Evolutionary conservation across 106 monocot genomes (phyloP), one percentile per base, ranked within the genome.

Genomic region (Platanthera zijinensis): DNA sequence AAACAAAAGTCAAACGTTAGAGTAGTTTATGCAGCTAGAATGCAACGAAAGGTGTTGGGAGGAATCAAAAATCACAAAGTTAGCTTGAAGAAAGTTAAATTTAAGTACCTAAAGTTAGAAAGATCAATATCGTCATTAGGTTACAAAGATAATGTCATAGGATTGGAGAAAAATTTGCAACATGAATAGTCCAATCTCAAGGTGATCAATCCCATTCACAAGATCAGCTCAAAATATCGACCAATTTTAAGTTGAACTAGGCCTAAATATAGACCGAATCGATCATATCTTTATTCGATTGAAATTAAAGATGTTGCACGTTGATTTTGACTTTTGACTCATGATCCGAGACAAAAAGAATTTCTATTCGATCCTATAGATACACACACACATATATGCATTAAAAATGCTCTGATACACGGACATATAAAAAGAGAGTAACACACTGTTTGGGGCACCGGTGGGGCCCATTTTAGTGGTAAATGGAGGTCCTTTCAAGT

Each of bases 1-100:
- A 69, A 83, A 12, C n/a, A 71, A 10, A 32, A 45, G 66, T 66
- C 32, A 73, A 52, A 48, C 67, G 17, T 28, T 9, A 69, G 70
- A 70, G 48, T 70, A 11, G 6, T 70, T 70, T 70, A 70, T 28
- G 25, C 10, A 70, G n/a, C 11, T 62, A 62, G 56, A 56, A 21
- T 62, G 62, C 28, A 30, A 30, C 32, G 9, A 66, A 32, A 11
- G 11, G 21, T 30, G 21, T 10, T 0, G 66, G 66, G 12, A 66
- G 32, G 66, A 30, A 66, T 66, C 66, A 66, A 66, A 32, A 66
- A 66, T 66, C 25, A 30, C 30, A 66, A 66, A 66, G 7, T 28
- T 7, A 59, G 59, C 18, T 59, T 59, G 10, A 7, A 59, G n/a
- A 59, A 18, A 6, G 18, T 59, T 59, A 54, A 1, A 15, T 56